Percentiles rank a stretch among this genome's conserved stretches.
Evolutionary conservation across 2,329 filamentous ascomycete species (phyloP).

Genomic region (Catunica adiposa): DNA sequence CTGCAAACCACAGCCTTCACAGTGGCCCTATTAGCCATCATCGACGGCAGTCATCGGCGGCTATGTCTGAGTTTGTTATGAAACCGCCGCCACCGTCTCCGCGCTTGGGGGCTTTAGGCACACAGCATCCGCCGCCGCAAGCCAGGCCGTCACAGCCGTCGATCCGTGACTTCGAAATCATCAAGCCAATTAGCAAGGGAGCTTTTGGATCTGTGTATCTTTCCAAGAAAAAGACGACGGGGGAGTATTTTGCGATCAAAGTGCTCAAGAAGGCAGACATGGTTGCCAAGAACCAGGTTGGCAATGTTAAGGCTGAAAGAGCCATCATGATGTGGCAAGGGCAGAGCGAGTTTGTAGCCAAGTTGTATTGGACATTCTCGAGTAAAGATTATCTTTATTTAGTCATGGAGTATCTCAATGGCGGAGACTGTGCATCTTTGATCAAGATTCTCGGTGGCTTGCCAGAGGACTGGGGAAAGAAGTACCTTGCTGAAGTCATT

Average conservation of each 20-base stretch:
- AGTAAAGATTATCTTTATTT: constrained; percentile 98
- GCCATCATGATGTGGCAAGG: constrained; percentile 99
- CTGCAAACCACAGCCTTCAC: constrained; percentile 43
- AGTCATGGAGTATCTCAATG: constrained; percentile 98
- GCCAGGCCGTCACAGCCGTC: constrained; percentile 81
- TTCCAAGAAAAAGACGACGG: constrained; percentile 96
- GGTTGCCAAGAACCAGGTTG: constrained; percentile 98
- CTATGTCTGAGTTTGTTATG: constrained; percentile 52
- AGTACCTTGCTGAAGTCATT: constrained; percentile 90
- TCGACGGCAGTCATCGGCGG: constrained; percentile 78
- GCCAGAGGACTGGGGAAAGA: constrained; percentile 95
- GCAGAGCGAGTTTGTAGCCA: constrained; percentile 96
- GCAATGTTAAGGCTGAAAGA: constrained; percentile 94
- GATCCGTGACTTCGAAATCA: constrained; percentile 98
- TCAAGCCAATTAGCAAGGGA: constrained; percentile 97
- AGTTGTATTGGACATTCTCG: constrained; percentile 98
- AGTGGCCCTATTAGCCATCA: constrained; percentile 42
- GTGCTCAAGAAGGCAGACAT: constrained; percentile 99
- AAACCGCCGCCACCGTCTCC: constrained; percentile 71
- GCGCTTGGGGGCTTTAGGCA: constrained; percentile 56
- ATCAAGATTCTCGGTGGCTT: constrained; percentile 87
- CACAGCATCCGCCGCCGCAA: constrained; percentile 63
- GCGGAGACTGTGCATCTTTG: constrained; percentile 87
- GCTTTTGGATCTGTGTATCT: constrained; percentile 96
- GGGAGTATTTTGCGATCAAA: constrained; percentile 97